These are phyloP conservation scores for Mycotypha africana DNA, from an alignment of 371 early-diverging fungal species.

Conservation along the genomic window DNA sequence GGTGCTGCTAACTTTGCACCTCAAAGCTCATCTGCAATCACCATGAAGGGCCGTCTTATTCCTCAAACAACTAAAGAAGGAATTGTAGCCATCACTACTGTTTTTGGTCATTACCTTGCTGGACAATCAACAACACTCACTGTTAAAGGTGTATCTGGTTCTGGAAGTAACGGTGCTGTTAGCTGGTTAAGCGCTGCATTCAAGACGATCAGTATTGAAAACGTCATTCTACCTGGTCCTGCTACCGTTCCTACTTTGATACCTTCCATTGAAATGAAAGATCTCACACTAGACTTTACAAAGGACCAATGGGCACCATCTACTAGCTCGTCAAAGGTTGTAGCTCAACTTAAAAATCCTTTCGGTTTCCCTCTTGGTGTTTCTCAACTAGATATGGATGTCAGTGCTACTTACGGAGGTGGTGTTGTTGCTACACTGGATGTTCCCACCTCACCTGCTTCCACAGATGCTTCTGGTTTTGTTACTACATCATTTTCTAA, in stretches of 20 bases:
- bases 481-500: conserved; percentile 44
- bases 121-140: conserved; percentile 34
- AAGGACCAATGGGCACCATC: conserved; percentile 40
- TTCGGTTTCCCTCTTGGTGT: conserved; percentile 57
- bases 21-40: conserved; percentile 16
- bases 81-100: conserved; percentile 40
- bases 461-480: conserved; percentile 30
- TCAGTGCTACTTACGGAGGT: conserved; percentile 25
- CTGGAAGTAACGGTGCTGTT: conserved; percentile 45
- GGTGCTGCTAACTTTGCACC: conserved; percentile 36
- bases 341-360: conserved; percentile 47
- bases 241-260: conserved; percentile 28
- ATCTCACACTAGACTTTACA: conserved; percentile 49
- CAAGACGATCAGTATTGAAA: conserved; percentile 40
- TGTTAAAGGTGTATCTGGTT: conserved; percentile 46
- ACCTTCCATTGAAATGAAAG: conserved; percentile 40
- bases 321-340: conserved; percentile 42
- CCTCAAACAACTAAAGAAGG: conserved; percentile 44
- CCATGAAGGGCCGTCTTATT: conserved; percentile 51
- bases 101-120: conserved; percentile 46
- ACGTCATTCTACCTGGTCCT: conserved; percentile 41
- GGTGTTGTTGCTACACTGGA: conserved; percentile 36
- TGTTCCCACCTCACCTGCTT: conserved; percentile 44
- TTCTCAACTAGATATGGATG: conserved; percentile 39
- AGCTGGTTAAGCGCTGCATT: conserved; percentile 53